Evolutionary conservation across 2,329 filamentous ascomycete genomes (phyloP).

Genomic region (Pezicula neosporulosa): DNA sequence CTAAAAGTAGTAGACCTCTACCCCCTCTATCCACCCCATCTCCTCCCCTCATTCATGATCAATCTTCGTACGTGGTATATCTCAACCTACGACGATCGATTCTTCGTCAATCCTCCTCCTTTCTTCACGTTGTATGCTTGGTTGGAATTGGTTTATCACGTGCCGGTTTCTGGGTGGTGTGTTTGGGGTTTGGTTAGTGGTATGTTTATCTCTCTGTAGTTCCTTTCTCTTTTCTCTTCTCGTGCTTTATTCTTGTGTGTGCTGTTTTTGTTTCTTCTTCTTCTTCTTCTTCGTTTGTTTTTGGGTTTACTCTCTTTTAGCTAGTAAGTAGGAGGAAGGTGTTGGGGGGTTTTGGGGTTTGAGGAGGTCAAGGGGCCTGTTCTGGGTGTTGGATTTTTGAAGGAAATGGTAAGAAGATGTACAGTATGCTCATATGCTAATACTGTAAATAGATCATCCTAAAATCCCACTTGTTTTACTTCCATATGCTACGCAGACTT

Average conservation of each 20-base stretch:
- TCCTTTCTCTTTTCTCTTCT: neutral
- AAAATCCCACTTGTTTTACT: constrained; percentile 57
- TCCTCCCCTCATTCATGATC: constrained; percentile 46
- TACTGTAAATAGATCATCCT: constrained; percentile 50
- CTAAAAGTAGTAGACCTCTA: constrained; percentile 55
- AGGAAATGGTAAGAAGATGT: neutral
- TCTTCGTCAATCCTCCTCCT: constrained; percentile 54
- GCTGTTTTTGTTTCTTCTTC: neutral
- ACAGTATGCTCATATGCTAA: constrained; percentile 4
- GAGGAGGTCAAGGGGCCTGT: neutral
- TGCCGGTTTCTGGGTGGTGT: constrained; percentile 58
- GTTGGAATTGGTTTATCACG: constrained; percentile 58
- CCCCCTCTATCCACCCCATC: constrained; percentile 49
- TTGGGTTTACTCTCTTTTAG: neutral
- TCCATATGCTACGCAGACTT: constrained; percentile 55
- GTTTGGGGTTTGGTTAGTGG: constrained; percentile 49
- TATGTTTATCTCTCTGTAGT: constrained; percentile 26
- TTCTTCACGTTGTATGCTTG: constrained; percentile 57
- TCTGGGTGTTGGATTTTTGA: neutral
- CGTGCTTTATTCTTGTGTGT: neutral
- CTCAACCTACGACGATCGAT: constrained; percentile 57
- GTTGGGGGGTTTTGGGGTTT: no score
- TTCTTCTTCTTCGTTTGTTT: neutral
- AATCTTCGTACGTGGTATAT: constrained; percentile 54
- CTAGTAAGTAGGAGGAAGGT: neutral